These are phyloP conservation scores for Lasiosphaeris hirsuta DNA, from an alignment of 495 filamentous ascomycete genomes.

Conservation along the genomic window DNA sequence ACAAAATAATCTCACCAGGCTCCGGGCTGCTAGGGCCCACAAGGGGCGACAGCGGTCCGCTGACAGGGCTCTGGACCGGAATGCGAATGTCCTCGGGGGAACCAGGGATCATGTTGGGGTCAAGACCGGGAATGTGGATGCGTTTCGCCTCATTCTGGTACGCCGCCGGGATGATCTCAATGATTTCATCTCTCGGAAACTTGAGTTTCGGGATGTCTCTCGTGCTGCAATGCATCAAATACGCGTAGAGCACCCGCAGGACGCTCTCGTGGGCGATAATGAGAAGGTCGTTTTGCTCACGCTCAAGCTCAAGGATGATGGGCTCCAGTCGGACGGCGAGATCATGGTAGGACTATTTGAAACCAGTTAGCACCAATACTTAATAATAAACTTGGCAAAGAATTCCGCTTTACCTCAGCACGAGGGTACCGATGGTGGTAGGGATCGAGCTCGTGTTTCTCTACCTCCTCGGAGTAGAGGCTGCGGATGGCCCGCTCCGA, in stretches of 20 bases:
- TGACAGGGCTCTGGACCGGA: constrained; percentile 56
- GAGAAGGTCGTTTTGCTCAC: constrained; percentile 92
- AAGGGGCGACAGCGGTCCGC: constrained; percentile 28
- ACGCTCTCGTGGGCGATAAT: constrained; percentile 99
- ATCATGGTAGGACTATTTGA: constrained; percentile 88
- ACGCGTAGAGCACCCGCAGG: constrained; percentile 91
- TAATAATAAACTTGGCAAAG: constrained; percentile 15
- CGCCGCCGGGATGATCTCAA: constrained; percentile 96
- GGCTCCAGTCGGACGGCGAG: constrained; percentile 97
- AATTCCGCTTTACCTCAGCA: constrained; percentile 64
- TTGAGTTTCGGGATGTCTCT: constrained; percentile 89
- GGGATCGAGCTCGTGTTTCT: constrained; percentile 89
- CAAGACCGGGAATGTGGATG: constrained; percentile 58
- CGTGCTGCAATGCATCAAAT: constrained; percentile 98
- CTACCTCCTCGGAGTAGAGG: constrained; percentile 83
- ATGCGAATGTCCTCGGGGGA: constrained; percentile 84
- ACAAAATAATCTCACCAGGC: constrained; percentile 19
- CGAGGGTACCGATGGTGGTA: constrained; percentile 97
- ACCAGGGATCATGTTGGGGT: constrained; percentile 51
- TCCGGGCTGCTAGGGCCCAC: constrained; percentile 34
- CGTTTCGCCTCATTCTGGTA: constrained; percentile 94
- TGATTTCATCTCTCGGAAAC: constrained; percentile 94
- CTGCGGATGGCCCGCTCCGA: constrained; percentile 68
- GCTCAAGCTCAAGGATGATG: constrained; percentile 95
- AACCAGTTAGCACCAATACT: constrained; percentile 13